Evolutionary conservation across 2,329 filamentous ascomycete species (phyloP), one percentile per base, ranked within the genome.

Genomic region (Phyllosticta citribraziliensis): DNA sequence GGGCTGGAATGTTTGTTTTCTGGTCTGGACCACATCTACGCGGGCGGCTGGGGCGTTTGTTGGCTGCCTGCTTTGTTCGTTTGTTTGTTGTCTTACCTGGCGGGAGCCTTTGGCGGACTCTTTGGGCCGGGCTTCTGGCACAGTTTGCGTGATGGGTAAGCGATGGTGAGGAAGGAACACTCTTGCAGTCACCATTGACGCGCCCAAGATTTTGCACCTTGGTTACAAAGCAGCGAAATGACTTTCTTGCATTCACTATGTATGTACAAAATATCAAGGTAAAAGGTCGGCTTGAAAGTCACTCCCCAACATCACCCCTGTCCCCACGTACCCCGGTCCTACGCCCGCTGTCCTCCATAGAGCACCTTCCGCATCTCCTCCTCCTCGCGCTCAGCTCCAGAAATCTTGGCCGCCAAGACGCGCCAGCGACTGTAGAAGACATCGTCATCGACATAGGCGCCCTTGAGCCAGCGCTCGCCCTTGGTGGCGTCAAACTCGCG

Each of bases 381-480:
- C 10, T 55, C 20, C 54, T 53, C 54, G 6, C 47, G 25, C 47
- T 52, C 54, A 20, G 35, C 51, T 14, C 59, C 59, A n/a, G 50
- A 54, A 5, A 25, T 20, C 55, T 11, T 47, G 27, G 52, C 59
- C 27, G 47, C 50, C 55, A 61, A 33, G 10, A 56, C 59, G 25
- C 59, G 35, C 59, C 59, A 56, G 25, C 59, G 27, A 58, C 73
- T 75, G 60, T 74, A 68, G 58, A 86, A 82, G 1, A 84, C 82
- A 75, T 89, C 86, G 5, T 82, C 78, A 64, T 88, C 84, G 27
- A 97, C 80, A 74, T 97, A 99, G 0, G 89, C 83, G 4, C 94
- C 94, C 67, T 89, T 88, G 60, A 97, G 75, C 89, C 90, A 96
- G 58, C 93, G 80, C 64, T 85, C 82, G 0, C 89, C 89, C 6